These are phyloP conservation scores for Pyrenophora seminiperda DNA, from an alignment of 2,329 filamentous ascomycete genomes.

Conservation along the genomic window DNA sequence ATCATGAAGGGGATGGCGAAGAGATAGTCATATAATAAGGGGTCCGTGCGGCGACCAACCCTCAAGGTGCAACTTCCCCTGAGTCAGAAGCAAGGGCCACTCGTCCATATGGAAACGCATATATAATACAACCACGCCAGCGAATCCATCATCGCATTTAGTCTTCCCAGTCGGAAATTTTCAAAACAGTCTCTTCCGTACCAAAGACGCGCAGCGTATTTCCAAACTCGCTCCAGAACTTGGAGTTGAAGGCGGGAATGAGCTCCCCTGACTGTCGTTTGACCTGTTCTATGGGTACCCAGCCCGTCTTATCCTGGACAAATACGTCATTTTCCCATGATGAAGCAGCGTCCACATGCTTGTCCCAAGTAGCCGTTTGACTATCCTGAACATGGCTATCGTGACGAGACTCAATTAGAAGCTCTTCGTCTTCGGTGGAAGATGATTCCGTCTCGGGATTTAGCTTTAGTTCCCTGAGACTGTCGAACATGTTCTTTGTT, in stretches of 20 bases:
- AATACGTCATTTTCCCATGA: constrained; percentile 30
- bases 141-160: not conserved
- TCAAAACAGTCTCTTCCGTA: constrained; percentile 55
- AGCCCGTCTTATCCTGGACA: constrained; percentile 25
- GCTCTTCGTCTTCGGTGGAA: constrained; percentile 15
- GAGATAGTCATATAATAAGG: too few relatives aligned
- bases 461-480: constrained; percentile 15
- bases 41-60: too few relatives aligned
- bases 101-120: not conserved
- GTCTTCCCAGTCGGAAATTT: constrained; percentile 29
- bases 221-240: constrained; percentile 64
- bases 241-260: constrained; percentile 58
- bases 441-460: constrained; percentile 8
- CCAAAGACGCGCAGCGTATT: constrained; percentile 67
- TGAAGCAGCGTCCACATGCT: constrained; percentile 2
- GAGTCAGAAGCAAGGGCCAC: too few relatives aligned
- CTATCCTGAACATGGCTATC: not conserved
- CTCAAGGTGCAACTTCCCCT: too few relatives aligned
- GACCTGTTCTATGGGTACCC: constrained; percentile 26
- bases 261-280: constrained; percentile 46
- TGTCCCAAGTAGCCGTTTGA: constrained; percentile 4
- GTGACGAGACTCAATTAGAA: not conserved
- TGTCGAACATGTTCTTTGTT: constrained; percentile 38
- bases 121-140: not conserved
- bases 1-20: too few relatives aligned